Evolutionary conservation across 2,329 filamentous ascomycete genomes (phyloP), one percentile per base, ranked within the genome.

Genomic region (Simplicillium aogashimaense): DNA sequence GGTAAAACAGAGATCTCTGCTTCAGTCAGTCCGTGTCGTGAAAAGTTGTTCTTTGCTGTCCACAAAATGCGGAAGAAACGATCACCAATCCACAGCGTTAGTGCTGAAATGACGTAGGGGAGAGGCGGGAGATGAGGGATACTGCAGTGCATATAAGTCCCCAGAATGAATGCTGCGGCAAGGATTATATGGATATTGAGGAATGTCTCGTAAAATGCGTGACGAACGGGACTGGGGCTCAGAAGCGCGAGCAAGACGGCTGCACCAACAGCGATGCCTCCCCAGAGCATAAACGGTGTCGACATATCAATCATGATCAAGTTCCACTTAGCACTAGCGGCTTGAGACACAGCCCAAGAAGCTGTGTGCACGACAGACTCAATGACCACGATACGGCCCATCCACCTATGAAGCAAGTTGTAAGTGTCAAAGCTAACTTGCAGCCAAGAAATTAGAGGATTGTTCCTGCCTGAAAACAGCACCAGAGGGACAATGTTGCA

Each of bases 341-440:
- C 69, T 60, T 69, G 86, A 38, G 80, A 72, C 31, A 77, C 53
- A 2, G 75, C 20, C 20, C 20, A 25, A 25, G 20, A 25, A 25
- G 20, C 20, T 25, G 20, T 77, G 60, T 89, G 84, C 25, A 73
- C 66, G 32, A 88, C 49, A 9, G 78, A 70, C 57, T 90, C 82
- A 12, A 86, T 61, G 14, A 83, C 71, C 18, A 84, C 81, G 44
- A 88, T 85, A 31, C 84, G 78, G 50, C 84, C 84, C 46, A 87
- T 74, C 84, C 84, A 89, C 45, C 85, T 76, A 60, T 90, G 84
- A 43, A 89, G 68, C 45, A 90, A 63, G 64, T 89, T 90, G 69
- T 85, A 88, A 1, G 82, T 86, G 58, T 90, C 84, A 58, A 88
- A 90, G 4, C 81, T 85, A 47, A 89, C 78, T 45, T 78, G 78